Conservation (phyloP, 2,329 filamentous ascomycete species). For the Aspergillus pseudoviridinutans region DNA sequence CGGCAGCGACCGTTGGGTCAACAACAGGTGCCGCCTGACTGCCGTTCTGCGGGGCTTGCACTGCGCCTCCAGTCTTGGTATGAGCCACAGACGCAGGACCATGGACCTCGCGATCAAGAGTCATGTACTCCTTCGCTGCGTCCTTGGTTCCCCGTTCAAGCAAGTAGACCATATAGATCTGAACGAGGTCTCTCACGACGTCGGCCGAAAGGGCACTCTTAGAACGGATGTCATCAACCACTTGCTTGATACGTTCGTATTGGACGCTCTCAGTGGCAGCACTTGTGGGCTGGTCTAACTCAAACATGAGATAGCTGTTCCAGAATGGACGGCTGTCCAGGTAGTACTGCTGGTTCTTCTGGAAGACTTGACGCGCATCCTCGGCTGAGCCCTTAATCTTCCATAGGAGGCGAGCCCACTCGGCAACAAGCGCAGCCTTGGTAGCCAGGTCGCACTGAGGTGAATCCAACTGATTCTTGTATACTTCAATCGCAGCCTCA, state of each 20-base stretch:
- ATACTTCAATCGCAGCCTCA: constrained; percentile 77
- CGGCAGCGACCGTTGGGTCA: constrained; percentile 1
- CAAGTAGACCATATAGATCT: constrained; percentile 77
- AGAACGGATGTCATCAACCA: constrained; percentile 69
- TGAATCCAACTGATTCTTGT: constrained; percentile 75
- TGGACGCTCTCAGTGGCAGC: constrained; percentile 61
- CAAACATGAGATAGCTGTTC: constrained; percentile 83
- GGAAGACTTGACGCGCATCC: constrained; percentile 78
- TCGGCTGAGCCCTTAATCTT: constrained; percentile 76
- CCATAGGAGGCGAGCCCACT: constrained; percentile 85
- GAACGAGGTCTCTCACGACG: constrained; percentile 69
- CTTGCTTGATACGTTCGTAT: constrained; percentile 71
- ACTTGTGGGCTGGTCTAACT: constrained; percentile 74
- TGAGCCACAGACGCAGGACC: constrained; percentile 50
- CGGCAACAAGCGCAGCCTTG: constrained; percentile 80
- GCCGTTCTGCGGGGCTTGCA: constrained; percentile 19
- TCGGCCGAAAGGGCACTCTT: constrained; percentile 66
- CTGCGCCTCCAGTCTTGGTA: constrained; percentile 26
- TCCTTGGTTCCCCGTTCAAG: constrained; percentile 77
- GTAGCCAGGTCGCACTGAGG: constrained; percentile 69
- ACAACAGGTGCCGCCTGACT: constrained; percentile 12
- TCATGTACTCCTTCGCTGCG: constrained; percentile 79
- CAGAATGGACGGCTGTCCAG: constrained; percentile 84
- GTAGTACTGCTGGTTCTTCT: constrained; percentile 78
- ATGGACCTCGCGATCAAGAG: constrained; percentile 80